phyloP scores from a whole-genome alignment of 257 asterid genomes.

The Paraleonurus japonicus region DNA sequence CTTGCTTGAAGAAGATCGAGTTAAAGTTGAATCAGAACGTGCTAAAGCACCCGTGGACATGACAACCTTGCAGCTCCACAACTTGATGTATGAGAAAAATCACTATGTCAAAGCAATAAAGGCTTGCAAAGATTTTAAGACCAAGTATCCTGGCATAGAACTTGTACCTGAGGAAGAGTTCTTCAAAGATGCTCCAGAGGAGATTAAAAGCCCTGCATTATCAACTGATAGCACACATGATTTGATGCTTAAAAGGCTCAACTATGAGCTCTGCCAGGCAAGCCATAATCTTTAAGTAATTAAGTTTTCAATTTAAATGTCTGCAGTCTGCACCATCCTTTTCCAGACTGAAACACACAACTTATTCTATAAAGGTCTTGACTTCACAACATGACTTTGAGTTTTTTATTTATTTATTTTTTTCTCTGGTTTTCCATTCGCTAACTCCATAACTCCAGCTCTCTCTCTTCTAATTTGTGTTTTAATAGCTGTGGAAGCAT shows the following conservation, averaged over 20 bases:
- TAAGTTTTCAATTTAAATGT: background rate
- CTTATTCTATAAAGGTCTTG: background rate
- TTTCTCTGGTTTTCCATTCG: background rate
- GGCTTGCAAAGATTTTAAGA: slow-evolving; percentile 92
- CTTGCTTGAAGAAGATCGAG: slow-evolving; percentile 89
- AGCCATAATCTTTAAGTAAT: slow-evolving; percentile 4
- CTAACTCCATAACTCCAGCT: background rate
- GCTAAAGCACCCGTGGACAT: slow-evolving; percentile 86
- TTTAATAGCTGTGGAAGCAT: slow-evolving; percentile 16
- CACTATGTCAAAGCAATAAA: slow-evolving; percentile 95
- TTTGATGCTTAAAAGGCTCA: slow-evolving; percentile 92
- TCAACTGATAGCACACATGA: slow-evolving; percentile 71
- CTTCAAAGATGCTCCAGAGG: slow-evolving; percentile 74
- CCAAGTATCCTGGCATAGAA: slow-evolving; percentile 85
- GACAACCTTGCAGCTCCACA: slow-evolving; percentile 94
- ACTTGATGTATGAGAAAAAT: slow-evolving; percentile 91
- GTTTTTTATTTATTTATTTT: background rate
- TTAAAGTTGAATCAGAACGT: slow-evolving; percentile 83
- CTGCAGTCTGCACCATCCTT: background rate
- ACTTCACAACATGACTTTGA: background rate
- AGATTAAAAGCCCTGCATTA: slow-evolving; percentile 57
- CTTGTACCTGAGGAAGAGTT: slow-evolving; percentile 93
- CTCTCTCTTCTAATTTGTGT: slow-evolving; percentile 9
- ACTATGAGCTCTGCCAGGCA: slow-evolving; percentile 90
- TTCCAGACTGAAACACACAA: background rate